Conservation (phyloP, 768 basidiomycete species). For the Mycena amicta region DNA sequence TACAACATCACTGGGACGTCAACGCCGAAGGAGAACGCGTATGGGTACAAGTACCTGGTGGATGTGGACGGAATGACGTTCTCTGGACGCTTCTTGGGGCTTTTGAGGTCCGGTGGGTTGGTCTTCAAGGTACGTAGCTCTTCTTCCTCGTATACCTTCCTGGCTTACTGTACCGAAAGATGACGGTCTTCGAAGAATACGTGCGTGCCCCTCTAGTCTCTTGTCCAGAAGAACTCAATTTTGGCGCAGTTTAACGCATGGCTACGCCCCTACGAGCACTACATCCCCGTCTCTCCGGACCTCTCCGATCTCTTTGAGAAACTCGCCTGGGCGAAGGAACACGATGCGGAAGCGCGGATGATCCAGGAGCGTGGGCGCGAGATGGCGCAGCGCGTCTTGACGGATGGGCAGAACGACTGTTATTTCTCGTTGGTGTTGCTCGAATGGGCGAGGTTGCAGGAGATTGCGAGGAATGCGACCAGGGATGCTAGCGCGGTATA, state of each 20-base stretch:
- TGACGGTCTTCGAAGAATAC: constrained; percentile 12
- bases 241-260: constrained; percentile 11
- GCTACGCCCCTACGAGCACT: constrained; percentile 12
- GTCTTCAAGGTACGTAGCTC: constrained; percentile 12
- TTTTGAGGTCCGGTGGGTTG: constrained; percentile 6
- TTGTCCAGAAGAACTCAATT: too few species aligned
- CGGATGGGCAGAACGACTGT: constrained; percentile 10
- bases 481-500: too few species aligned
- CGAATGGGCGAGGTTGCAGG: constrained; percentile 16
- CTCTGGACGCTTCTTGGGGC: constrained; percentile 12
- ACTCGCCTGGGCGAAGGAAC: constrained; percentile 10
- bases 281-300: constrained; percentile 11
- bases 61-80: constrained; percentile 13
- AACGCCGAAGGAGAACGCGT: constrained; percentile 11
- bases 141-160: not conserved
- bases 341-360: constrained; percentile 13
- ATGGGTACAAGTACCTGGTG: constrained; percentile 14
- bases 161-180: not conserved
- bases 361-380: constrained; percentile 12
- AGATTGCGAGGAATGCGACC: constrained; percentile 12
- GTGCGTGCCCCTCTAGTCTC: too few species aligned
- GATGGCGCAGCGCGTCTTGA: constrained; percentile 10
- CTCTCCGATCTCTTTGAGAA: constrained; percentile 15
- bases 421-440: constrained; percentile 11
- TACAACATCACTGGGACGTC: constrained; percentile 3